A percentile compares a stretch with the other conserved stretches of the same genome.
These are phyloP conservation scores for Pugionium cornutum DNA, from an alignment of 345 rosid genomes.

Conservation along the genomic window DNA sequence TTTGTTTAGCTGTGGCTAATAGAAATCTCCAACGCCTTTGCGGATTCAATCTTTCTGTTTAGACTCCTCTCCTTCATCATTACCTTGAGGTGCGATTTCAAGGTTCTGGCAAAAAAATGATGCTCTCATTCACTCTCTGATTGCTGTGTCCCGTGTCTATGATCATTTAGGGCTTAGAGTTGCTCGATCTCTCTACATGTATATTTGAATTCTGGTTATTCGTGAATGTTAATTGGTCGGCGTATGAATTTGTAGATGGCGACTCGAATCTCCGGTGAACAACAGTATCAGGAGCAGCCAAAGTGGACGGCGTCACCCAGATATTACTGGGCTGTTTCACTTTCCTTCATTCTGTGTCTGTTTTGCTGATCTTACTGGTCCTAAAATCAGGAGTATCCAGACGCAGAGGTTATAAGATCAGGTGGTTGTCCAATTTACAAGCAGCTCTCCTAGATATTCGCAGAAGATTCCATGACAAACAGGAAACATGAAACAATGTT, in stretches of 20 bases:
- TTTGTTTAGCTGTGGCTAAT: not conserved
- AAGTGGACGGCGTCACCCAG: conserved; percentile 44
- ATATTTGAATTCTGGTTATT: not conserved
- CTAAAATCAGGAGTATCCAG: conserved; percentile 50
- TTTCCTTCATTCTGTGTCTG: conserved; percentile 1
- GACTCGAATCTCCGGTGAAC: conserved; percentile 8
- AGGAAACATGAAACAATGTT: conserved; percentile 33
- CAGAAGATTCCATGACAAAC: conserved; percentile 35
- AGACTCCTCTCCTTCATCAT: not conserved
- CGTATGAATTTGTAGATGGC: conserved; percentile 15
- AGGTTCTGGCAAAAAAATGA: conserved; percentile 5
- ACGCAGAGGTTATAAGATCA: conserved; percentile 50
- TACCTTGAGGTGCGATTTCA: not conserved
- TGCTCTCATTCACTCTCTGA: not conserved
- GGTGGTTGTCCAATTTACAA: conserved; percentile 53
- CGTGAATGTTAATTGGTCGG: not conserved
- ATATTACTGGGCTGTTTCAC: not conserved
- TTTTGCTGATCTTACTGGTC: conserved; percentile 14
- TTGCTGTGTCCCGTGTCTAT: not conserved
- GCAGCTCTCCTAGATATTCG: conserved; percentile 52
- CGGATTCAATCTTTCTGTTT: not conserved
- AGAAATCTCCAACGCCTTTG: conserved; percentile 2
- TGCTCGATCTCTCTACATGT: not conserved
- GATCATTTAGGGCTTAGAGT: not conserved
- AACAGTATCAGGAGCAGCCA: conserved; percentile 36